Evolutionary conservation across 2,329 filamentous ascomycete genomes (phyloP), one percentile per base, ranked within the genome.

Genomic region (Cladophialophora exuberans): DNA sequence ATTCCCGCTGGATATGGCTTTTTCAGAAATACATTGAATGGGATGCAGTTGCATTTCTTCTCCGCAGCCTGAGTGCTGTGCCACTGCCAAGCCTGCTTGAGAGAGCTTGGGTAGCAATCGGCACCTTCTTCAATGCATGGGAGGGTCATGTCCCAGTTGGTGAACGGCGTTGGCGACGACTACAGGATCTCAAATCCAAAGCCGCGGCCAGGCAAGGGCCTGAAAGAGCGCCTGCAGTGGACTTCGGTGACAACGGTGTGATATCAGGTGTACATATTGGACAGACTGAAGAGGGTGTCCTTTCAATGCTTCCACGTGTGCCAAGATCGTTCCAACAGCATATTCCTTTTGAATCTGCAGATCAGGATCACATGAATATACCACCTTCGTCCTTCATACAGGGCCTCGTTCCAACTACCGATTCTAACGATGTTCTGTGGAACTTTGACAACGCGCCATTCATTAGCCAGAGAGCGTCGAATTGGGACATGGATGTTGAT

Each of bases 21-120:
- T 85, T 85, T 71, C 74, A 76, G 23, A 84, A 82, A 2, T 83
- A 85, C 53, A 79, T 83, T 59, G 83, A 86, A 64, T 86, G 83
- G 83, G 82, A 85, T 64, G 80, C 82, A 2, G 73, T 85, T 35
- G 82, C 82, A 1, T 85, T 84, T 61, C 73, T 84, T 3, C 72
- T 85, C 2, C 79, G 79, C 2, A 81, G 85, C 60, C 71, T 85
- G 0, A 83, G 81, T 60, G 74, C 80, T 13, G 77, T 80, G 13
- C 81, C 79, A 5, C 74, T 73, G 28, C 81, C 82, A 23, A 76
- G 79, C 15, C 68, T 79, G 0, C 81, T 83, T 0, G 80, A 85
- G 48, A 74, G 82, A 20, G 83, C 83, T 3, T 85, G 83, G 83
- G 67, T 70, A 18, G 80, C 81, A 1, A 73, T 85, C n/a, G 79